A percentile compares a stretch with the other conserved stretches of the same genome.
phyloP scores from a whole-genome alignment of 2,329 filamentous ascomycete species.

The Lasiodiplodia theobromae region DNA sequence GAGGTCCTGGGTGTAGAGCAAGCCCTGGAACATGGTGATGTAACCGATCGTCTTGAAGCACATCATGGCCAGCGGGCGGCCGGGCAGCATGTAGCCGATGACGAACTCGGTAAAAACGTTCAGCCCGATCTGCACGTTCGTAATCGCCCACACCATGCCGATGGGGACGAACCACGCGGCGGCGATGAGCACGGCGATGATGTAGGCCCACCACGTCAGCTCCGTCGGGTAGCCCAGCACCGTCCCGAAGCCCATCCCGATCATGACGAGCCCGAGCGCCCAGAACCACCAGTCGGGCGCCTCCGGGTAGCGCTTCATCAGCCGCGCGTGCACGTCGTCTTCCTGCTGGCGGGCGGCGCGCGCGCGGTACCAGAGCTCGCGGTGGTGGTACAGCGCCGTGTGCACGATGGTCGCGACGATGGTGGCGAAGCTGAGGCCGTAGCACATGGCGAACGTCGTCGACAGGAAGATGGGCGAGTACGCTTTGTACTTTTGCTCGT shows the following conservation, averaged over 20 bases:
- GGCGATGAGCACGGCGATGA: conserved; percentile 70
- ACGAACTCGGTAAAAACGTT: conserved; percentile 65
- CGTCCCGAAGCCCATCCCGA: conserved; percentile 58
- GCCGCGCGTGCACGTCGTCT: conserved; percentile 57
- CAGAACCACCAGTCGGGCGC: conserved; percentile 67
- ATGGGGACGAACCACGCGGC: conserved; percentile 49
- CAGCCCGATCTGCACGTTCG: conserved; percentile 25
- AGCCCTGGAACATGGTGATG: conserved; percentile 35
- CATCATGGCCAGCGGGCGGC: conserved; percentile 74
- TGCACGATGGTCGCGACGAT: conserved; percentile 47
- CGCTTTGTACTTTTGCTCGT: conserved; percentile 47
- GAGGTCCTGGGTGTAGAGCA: conserved; percentile 24
- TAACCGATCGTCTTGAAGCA: conserved; percentile 41
- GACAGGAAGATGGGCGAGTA: conserved; percentile 50
- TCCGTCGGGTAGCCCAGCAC: conserved; percentile 68
- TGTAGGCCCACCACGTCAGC: conserved; percentile 74
- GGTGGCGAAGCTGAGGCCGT: conserved; percentile 47
- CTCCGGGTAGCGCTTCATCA: conserved; percentile 65
- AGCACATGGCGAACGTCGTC: conserved; percentile 46
- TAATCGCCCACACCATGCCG: conserved; percentile 33
- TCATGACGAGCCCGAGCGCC: conserved; percentile 55
- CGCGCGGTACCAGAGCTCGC: conserved; percentile 39
- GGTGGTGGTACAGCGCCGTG: conserved; percentile 55
- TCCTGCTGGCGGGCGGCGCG: conserved; percentile 66
- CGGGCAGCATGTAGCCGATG: conserved; percentile 70